Evolutionary conservation across 768 basidiomycete species (phyloP), one percentile per base, ranked within the genome.

Genomic region (Galerina marginata): DNA sequence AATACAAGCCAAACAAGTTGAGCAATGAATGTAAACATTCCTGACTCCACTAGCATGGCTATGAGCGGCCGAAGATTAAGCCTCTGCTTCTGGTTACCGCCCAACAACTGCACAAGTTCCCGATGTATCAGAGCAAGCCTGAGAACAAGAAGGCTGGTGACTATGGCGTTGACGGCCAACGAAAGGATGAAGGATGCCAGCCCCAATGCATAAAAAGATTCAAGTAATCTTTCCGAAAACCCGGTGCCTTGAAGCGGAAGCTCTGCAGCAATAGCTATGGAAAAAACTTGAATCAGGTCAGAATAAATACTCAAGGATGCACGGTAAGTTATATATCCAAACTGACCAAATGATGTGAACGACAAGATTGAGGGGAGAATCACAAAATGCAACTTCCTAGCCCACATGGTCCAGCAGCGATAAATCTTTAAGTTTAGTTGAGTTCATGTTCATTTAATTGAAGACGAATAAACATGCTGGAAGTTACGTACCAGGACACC

Each of bases 341-440:
- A 49, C 45, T 16, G 25, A 60, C 59, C 46, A 36, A 60, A 55
- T 29, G 53, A 60, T 3, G 53, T 16, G 6, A 60, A 49, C 6
- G 59, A 52, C 37, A 60, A 33, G 37, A 55, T 42, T 4, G 54
- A 42, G 1, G 53, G 46, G 9, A 55, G 9, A 12, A 43, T 10
- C 15, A 60, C 29, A 7, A 60, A 5, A 9, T 26, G 16, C 9
- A 15, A n/a, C 16, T 55, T 54, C 1, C 39, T 45, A 9, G 37
- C 53, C 59, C 59, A 60, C 53, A 60, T 39, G 5, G 48, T 48
- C 59, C 59, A 60, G 29, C 59, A 60, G n/a, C 59, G 59, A 33
- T 60, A 60, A 20, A 60, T 55, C 59, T 60, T 48, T 4, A 10
- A 33, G 20, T 20, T 20, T 1, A 20, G 20, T 33, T 33, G 29